Percentiles rank a stretch among this genome's conserved stretches.
Evolutionary conservation across 345 rosid species (phyloP).

Genomic region (Salix caprea): DNA sequence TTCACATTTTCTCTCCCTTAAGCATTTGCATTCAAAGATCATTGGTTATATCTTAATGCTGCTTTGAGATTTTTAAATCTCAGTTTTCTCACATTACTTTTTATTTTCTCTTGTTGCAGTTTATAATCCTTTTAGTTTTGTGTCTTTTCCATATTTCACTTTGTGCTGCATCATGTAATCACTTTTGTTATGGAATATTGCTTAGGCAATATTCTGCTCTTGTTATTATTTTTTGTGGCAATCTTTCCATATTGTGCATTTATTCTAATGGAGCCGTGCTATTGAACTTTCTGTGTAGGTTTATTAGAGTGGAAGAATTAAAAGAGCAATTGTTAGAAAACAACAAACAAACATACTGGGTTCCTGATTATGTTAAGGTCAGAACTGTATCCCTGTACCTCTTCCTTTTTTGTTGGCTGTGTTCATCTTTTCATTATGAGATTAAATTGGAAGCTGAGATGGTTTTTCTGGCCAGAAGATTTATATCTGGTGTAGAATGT

Average conservation of each 20-base stretch:
- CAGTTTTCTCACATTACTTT: neutral
- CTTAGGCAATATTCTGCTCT: neutral
- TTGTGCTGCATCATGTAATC: neutral
- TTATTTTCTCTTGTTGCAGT: neutral
- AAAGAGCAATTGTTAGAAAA: constrained; percentile 76
- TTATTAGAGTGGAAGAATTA: constrained; percentile 79
- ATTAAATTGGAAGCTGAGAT: neutral
- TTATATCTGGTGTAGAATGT: neutral
- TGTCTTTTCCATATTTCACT: neutral
- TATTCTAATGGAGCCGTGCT: neutral
- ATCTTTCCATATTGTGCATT: neutral
- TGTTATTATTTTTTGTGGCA: neutral
- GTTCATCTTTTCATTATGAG: neutral
- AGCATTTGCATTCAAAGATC: neutral
- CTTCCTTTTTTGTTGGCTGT: neutral
- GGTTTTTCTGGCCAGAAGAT: neutral
- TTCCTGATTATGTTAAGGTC: constrained; percentile 98
- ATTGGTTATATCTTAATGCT: neutral
- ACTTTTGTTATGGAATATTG: neutral
- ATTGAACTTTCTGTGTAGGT: constrained; percentile 42
- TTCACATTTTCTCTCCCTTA: neutral
- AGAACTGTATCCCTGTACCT: constrained; percentile 10
- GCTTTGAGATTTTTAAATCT: neutral
- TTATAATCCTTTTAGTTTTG: neutral
- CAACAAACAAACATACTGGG: constrained; percentile 90